Conservation (phyloP, 331 rosid genomes). For the Acacia concinna region DNA sequence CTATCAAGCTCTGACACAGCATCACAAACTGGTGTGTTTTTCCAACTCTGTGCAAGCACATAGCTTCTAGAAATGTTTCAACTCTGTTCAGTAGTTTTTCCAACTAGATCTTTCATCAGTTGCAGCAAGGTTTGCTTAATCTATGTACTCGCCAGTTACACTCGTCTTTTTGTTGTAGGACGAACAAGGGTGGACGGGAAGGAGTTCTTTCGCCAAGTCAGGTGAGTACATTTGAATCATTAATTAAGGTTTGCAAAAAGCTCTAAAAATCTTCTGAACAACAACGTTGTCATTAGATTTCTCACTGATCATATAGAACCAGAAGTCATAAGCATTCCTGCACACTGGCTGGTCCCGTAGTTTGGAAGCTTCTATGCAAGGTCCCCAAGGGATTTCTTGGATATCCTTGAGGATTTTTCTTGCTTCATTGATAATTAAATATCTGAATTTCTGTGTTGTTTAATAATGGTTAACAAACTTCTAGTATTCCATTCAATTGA, state of each 20-base stretch:
- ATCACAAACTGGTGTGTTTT: slow-evolving; percentile 57
- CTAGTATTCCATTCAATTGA: not conserved
- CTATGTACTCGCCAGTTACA: slow-evolving; percentile 16
- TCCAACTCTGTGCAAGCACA: not conserved
- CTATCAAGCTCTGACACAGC: slow-evolving; percentile 48
- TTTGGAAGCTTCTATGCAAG: not conserved
- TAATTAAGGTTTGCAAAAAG: not conserved
- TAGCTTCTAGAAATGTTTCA: not conserved
- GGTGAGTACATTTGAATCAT: slow-evolving; percentile 45
- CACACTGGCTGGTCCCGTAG: not conserved
- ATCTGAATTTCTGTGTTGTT: slow-evolving; percentile 1
- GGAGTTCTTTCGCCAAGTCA: slow-evolving; percentile 96
- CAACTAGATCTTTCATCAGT: slow-evolving; percentile 6
- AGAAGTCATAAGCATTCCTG: not conserved
- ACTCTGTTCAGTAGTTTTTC: slow-evolving; percentile 6
- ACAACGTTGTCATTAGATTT: not conserved
- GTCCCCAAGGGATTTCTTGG: not conserved
- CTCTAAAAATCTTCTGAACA: not conserved
- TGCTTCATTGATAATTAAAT: not conserved
- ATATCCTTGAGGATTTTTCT: not conserved
- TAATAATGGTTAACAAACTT: not conserved
- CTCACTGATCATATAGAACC: not conserved
- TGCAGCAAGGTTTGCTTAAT: slow-evolving; percentile 17
- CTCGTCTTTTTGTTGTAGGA: slow-evolving; percentile 39
- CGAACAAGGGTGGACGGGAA: slow-evolving; percentile 91